Evolutionary conservation across 805 yeast species (phyloP).

Genomic region (Yamadazyma laniorum): DNA sequence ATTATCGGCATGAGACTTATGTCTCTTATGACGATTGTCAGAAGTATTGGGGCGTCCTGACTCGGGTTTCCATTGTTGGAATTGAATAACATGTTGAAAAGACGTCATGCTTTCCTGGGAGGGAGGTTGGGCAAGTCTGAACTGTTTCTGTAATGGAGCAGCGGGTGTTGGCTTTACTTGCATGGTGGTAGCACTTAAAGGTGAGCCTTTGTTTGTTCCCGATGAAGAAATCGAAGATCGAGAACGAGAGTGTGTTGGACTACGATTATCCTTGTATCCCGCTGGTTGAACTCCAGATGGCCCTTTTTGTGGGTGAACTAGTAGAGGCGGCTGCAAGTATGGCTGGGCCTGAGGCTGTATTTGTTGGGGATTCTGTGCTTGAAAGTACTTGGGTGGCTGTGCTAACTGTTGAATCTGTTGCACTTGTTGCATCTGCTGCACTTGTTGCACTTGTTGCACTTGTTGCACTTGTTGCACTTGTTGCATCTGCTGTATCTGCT

Average conservation of each 20-base stretch:
- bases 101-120: conserved; percentile 45
- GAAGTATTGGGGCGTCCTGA: conserved; percentile 1
- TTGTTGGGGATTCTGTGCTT: not conserved
- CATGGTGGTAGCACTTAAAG: conserved; percentile 26
- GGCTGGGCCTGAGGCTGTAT: conserved; percentile 4
- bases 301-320: conserved; percentile 8
- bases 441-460: not conserved
- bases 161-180: conserved; percentile 45
- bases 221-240: conserved; percentile 5
- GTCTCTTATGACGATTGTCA: conserved; percentile 33
- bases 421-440: not conserved
- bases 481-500: not conserved
- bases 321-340: not conserved
- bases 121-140: conserved; percentile 29
- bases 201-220: conserved; percentile 2
- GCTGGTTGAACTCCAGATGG: conserved; percentile 3
- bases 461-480: not conserved
- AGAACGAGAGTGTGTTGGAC: conserved; percentile 22
- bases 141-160: conserved; percentile 36
- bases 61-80: conserved; percentile 56
- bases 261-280: not conserved
- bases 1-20: conserved; percentile 29
- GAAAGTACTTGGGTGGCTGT: not conserved
- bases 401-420: conserved; percentile 7
- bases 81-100: conserved; percentile 52